Evolutionary conservation across 768 basidiomycete species (phyloP), one percentile per base, ranked within the genome.

Genomic region (Collybiopsis luxurians): DNA sequence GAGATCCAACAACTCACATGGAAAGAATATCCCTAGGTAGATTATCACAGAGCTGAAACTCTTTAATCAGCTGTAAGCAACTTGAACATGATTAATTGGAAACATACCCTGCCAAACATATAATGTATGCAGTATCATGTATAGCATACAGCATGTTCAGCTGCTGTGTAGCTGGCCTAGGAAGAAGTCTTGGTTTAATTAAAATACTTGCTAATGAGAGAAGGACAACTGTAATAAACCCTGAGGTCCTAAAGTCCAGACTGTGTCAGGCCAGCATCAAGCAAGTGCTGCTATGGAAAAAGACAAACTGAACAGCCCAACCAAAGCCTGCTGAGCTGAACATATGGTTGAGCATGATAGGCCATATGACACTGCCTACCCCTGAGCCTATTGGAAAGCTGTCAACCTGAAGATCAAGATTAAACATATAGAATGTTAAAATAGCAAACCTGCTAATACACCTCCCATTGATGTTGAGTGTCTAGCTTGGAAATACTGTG

Each of bases 401-500:
- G 6, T n/a, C 6, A 44, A 44, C 6, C n/a, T 44, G 43, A 44
- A 44, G n/a, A 9, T 44, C 17, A 44, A 44, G n/a, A 44, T n/a
- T 44, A n/a, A 7, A 34, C 6, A 5, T 34, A 34, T 34, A 13
- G 5, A 5, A 34, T 34, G 5, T 34, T 13, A 34, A 11, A 11
- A 51, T 11, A 15, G 27, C 49, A 4, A 3, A 4, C 79, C 83
- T 1, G 76, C 72, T 0, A 75, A 74, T 26, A 76, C 76, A 48
- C 82, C 65, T n/a, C 78, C 72, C 68, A 80, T 79, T 0, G 77
- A 80, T 30, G 79, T 64, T 11, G 74, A 72, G 15, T 75, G 72
- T 1, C 71, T 71, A 26, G 59, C 64, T 38, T 71, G 63, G 67
- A 82, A 84, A 59, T 78, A 73, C 46, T 81, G 81, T 3, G 76